Percentiles rank a stretch among this genome's conserved stretches.
Conservation (phyloP, 345 rosid genomes). For the Arabis hirsuta region DNA sequence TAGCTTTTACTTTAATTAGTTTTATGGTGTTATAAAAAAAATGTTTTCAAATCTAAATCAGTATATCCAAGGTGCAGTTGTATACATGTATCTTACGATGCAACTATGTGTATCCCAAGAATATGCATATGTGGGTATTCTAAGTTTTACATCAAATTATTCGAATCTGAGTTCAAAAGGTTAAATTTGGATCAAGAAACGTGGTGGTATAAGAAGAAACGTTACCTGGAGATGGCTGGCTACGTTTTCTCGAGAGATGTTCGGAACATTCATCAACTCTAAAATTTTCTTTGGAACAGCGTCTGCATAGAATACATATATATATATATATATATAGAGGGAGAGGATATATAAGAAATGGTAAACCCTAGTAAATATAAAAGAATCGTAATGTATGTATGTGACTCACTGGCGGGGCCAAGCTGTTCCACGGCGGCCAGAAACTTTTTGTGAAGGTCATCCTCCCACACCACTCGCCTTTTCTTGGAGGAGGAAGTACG, state of each 20-base stretch:
- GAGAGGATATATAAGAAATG: not conserved
- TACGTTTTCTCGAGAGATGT: conserved; percentile 76
- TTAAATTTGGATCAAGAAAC: no score
- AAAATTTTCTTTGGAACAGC: conserved; percentile 86
- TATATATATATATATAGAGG: not conserved
- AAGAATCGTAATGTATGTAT: conserved; percentile 6
- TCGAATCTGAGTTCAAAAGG: no score
- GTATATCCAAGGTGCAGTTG: no score
- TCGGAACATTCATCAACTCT: conserved; percentile 74
- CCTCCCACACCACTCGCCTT: conserved; percentile 78
- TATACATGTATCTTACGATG: no score
- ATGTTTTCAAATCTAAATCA: no score
- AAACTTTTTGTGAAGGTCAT: conserved; percentile 74
- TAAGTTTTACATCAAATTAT: no score
- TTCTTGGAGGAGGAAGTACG: conserved; percentile 64
- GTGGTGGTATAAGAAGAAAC: conserved; percentile 14
- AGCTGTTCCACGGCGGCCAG: conserved; percentile 63
- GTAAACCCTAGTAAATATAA: not conserved
- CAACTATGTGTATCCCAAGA: no score
- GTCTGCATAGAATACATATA: conserved; percentile 49
- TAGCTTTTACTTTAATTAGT: no score
- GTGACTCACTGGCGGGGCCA: conserved; percentile 59
- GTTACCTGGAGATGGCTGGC: conserved; percentile 92
- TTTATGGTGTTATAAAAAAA: no score
- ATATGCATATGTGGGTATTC: no score